phyloP scores from a whole-genome alignment of 768 basidiomycete species.

The Suillus spraguei region DNA sequence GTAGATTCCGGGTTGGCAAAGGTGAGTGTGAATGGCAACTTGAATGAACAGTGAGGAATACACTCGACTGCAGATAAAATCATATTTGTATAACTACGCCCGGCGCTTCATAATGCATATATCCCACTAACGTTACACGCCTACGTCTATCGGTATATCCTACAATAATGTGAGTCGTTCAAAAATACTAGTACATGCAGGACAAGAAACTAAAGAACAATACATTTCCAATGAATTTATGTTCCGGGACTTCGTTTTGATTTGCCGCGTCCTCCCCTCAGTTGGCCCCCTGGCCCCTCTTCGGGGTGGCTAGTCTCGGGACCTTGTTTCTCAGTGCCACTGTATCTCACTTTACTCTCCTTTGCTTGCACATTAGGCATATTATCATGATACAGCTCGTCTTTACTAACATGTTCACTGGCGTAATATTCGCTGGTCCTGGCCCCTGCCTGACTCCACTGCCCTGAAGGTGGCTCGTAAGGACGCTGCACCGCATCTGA shows the following conservation, averaged over 20 bases:
- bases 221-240: neutral
- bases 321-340: conserved; percentile 24
- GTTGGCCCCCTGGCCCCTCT: conserved; percentile 42
- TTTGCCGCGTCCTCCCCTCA: conserved; percentile 37
- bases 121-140: neutral
- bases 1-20: neutral
- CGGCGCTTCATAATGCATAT: neutral
- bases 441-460: conserved; percentile 45
- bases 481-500: conserved; percentile 49
- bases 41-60: neutral
- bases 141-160: neutral
- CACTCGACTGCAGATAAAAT: no score
- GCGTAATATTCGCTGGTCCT: conserved; percentile 31
- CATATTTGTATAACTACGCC: neutral
- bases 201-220: neutral
- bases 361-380: conserved; percentile 13
- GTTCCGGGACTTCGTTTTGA: conserved; percentile 27
- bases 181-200: neutral
- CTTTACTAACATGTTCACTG: conserved; percentile 21
- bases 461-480: conserved; percentile 49
- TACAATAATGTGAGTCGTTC: neutral
- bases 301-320: conserved; percentile 34
- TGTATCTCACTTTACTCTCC: conserved; percentile 23
- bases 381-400: conserved; percentile 24
- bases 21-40: neutral